Conservation (phyloP, 108 stramenopile genomes). For the Pseudonitzschia delicatissima region DNA sequence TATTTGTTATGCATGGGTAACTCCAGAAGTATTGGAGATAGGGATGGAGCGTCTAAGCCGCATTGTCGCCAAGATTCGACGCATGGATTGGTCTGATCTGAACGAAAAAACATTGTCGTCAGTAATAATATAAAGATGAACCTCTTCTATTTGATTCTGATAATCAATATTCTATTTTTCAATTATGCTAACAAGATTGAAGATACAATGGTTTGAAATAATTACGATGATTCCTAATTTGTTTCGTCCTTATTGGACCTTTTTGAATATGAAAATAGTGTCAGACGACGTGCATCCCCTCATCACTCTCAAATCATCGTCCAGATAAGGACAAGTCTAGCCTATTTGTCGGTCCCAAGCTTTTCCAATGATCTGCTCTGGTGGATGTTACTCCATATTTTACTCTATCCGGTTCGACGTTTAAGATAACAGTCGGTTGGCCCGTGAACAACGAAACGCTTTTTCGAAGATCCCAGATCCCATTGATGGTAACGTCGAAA, state of each 20-base stretch:
- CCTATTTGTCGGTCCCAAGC: slow-evolving; percentile 72
- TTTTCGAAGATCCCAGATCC: slow-evolving; percentile 72
- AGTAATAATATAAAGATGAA: slow-evolving; percentile 14
- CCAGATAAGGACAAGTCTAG: slow-evolving; percentile 74
- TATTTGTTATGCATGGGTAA: slow-evolving; percentile 82
- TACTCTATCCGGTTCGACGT: slow-evolving; percentile 69
- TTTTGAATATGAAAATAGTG: slow-evolving; percentile 71
- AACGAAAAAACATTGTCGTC: slow-evolving; percentile 50
- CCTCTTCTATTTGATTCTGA: no score
- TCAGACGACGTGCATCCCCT: slow-evolving; percentile 80
- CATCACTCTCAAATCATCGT: slow-evolving; percentile 81
- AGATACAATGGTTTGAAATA: no score
- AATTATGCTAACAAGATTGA: no score
- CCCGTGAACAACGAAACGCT: slow-evolving; percentile 74
- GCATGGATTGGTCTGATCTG: slow-evolving; percentile 74
- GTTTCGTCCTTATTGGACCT: background rate
- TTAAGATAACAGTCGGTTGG: slow-evolving; percentile 55
- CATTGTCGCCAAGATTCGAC: slow-evolving; percentile 65
- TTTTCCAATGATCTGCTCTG: slow-evolving; percentile 86
- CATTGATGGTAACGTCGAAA: slow-evolving; percentile 70
- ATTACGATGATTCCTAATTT: no score
- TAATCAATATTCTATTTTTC: no score
- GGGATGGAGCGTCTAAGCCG: slow-evolving; percentile 80
- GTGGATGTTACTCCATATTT: slow-evolving; percentile 69
- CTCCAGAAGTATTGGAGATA: slow-evolving; percentile 64